phyloP scores from a whole-genome alignment of 495 filamentous ascomycete genomes.

The Peziza echinospora region DNA sequence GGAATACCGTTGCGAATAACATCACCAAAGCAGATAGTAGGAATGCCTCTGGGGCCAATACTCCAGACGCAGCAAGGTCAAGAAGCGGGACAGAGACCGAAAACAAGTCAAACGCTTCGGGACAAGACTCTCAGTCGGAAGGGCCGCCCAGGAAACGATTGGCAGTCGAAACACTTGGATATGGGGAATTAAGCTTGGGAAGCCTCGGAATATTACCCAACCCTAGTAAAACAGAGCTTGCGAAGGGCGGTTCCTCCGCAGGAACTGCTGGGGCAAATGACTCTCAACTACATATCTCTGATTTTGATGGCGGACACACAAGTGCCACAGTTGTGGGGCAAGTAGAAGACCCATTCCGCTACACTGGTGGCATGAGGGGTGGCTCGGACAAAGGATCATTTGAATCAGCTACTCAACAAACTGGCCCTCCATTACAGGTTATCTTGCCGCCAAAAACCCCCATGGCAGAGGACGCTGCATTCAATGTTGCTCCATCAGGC shows the following conservation, averaged over 20 bases:
- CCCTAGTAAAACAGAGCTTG: slow-evolving; percentile 1
- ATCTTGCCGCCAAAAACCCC: slow-evolving; percentile 5
- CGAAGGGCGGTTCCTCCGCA: slow-evolving; percentile 1
- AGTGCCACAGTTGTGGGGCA: neutral
- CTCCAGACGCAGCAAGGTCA: slow-evolving; percentile 24
- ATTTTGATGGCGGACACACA: too few species aligned
- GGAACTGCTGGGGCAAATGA: neutral
- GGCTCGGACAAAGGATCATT: neutral
- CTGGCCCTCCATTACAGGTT: neutral
- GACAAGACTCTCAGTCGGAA: slow-evolving; percentile 16
- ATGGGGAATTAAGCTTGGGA: slow-evolving; percentile 59
- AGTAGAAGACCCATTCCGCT: neutral
- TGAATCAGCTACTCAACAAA: neutral
- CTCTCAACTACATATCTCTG: too few species aligned
- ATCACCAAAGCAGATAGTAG: slow-evolving; percentile 23
- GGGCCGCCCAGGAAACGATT: slow-evolving; percentile 38
- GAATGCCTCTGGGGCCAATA: slow-evolving; percentile 16
- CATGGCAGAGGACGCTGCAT: slow-evolving; percentile 14
- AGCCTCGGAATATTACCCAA: slow-evolving; percentile 15
- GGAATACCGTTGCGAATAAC: slow-evolving; percentile 51
- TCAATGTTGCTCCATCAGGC: slow-evolving; percentile 1
- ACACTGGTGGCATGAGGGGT: neutral
- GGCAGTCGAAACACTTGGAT: slow-evolving; percentile 75
- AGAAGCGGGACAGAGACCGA: slow-evolving; percentile 19
- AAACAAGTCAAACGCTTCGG: slow-evolving; percentile 21